phyloP scores from a whole-genome alignment of 306 rosid genomes.

The Crataegus laevigata region DNA sequence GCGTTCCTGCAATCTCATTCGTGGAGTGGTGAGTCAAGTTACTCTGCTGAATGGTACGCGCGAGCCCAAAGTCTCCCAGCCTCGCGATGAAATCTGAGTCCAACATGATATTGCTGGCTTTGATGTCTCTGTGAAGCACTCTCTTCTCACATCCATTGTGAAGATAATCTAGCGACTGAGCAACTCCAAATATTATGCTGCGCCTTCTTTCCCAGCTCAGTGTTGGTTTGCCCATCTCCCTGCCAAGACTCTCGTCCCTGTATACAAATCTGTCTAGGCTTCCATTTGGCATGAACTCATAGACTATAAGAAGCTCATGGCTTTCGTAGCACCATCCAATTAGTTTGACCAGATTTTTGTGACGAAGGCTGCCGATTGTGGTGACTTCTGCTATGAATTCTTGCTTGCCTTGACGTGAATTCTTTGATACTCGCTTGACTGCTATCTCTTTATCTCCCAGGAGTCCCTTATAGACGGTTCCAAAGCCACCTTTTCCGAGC shows the following conservation, averaged over 20 bases:
- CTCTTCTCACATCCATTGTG: conserved; percentile 59
- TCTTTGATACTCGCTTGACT: conserved; percentile 55
- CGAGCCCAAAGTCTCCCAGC: conserved; percentile 76
- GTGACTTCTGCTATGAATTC: conserved; percentile 81
- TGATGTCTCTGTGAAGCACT: conserved; percentile 75
- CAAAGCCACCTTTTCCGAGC: conserved; percentile 82
- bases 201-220: conserved; percentile 50
- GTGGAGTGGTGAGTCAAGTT: conserved; percentile 65
- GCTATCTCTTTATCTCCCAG: conserved; percentile 50
- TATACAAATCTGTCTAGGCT: conserved; percentile 63
- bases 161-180: conserved; percentile 67
- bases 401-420: conserved; percentile 72
- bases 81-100: conserved; percentile 47
- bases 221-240: background rate
- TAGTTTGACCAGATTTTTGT: conserved; percentile 63
- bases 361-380: conserved; percentile 69
- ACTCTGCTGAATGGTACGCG: conserved; percentile 43
- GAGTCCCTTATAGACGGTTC: conserved; percentile 62
- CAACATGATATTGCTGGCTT: conserved; percentile 70
- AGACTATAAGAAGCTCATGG: conserved; percentile 63
- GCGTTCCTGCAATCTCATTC: conserved; percentile 71
- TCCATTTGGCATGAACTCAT: conserved; percentile 76
- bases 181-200: conserved; percentile 46
- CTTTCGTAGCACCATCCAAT: conserved; percentile 83
- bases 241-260: conserved; percentile 12